Conservation (phyloP, 2,329 filamentous ascomycete genomes). For the Byssochlamys sp. region DNA sequence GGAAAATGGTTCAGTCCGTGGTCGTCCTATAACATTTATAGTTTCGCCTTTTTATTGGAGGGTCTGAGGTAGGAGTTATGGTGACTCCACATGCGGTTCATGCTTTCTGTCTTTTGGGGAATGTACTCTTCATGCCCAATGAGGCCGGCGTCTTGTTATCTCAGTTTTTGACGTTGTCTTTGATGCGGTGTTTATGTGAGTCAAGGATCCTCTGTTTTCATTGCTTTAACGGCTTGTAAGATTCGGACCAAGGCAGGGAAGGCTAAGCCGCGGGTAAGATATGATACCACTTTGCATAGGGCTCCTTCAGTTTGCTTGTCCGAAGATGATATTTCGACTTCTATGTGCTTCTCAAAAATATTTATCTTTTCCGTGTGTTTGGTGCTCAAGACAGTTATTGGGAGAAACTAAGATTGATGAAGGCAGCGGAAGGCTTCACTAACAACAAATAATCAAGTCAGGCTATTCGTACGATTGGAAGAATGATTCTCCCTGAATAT, state of each 20-base stretch:
- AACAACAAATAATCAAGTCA: background rate
- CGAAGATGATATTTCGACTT: background rate
- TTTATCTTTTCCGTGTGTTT: background rate
- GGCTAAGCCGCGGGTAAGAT: background rate
- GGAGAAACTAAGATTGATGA: background rate
- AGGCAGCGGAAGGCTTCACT: background rate
- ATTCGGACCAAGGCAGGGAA: background rate
- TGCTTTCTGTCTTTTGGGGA: background rate
- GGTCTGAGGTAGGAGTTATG: background rate
- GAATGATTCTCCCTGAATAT: background rate
- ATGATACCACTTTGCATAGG: constrained; percentile 1
- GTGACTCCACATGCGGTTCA: background rate
- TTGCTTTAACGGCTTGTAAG: background rate
- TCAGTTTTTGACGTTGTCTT: background rate
- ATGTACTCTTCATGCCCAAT: background rate
- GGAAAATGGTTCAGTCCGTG: background rate
- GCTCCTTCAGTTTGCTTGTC: background rate
- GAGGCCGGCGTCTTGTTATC: background rate
- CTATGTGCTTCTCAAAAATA: background rate
- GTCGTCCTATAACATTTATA: background rate
- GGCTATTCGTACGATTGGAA: background rate
- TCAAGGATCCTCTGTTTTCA: background rate
- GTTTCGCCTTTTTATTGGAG: background rate
- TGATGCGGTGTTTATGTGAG: background rate
- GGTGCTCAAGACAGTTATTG: background rate